Percentiles rank a stretch among this genome's conserved stretches.
Conservation (phyloP, 306 rosid genomes). For the Cucumis cinereus region DNA sequence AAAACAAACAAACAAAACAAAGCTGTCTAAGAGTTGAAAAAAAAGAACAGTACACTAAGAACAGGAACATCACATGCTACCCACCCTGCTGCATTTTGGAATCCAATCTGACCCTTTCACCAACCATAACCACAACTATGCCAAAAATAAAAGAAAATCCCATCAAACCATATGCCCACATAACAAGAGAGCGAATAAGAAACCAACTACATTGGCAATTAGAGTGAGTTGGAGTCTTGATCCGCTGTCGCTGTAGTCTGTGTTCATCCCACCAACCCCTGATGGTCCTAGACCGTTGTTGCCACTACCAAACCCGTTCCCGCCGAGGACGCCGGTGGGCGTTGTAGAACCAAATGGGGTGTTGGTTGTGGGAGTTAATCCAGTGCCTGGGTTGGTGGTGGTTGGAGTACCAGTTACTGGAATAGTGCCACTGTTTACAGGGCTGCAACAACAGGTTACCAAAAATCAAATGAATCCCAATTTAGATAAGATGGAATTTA, state of each 20-base stretch:
- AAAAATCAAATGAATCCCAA: background rate
- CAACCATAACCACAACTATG: background rate
- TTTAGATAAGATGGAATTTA: background rate
- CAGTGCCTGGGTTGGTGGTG: slow-evolving; percentile 3
- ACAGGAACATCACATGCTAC: slow-evolving; percentile 2
- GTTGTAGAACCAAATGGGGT: slow-evolving; percentile 2
- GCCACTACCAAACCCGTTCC: background rate
- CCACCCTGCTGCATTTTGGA: background rate
- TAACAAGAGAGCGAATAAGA: background rate
- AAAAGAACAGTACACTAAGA: slow-evolving; percentile 1
- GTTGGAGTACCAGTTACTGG: slow-evolving; percentile 10
- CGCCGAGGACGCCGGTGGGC: slow-evolving; percentile 6
- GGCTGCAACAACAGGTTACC: background rate
- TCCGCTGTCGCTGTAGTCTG: background rate
- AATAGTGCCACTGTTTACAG: background rate
- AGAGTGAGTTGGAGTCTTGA: background rate
- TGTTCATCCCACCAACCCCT: slow-evolving; percentile 7
- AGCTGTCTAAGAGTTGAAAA: slow-evolving; percentile 13
- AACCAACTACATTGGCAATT: background rate
- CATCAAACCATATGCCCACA: background rate
- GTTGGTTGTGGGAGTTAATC: slow-evolving; percentile 6
- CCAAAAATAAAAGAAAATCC: background rate
- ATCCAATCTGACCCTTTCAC: slow-evolving; percentile 4
- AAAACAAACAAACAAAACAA: slow-evolving; percentile 15
- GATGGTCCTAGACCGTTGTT: background rate